Evolutionary conservation across 2,329 filamentous ascomycete genomes (phyloP).

Genomic region (Xylariaceae sp.): DNA sequence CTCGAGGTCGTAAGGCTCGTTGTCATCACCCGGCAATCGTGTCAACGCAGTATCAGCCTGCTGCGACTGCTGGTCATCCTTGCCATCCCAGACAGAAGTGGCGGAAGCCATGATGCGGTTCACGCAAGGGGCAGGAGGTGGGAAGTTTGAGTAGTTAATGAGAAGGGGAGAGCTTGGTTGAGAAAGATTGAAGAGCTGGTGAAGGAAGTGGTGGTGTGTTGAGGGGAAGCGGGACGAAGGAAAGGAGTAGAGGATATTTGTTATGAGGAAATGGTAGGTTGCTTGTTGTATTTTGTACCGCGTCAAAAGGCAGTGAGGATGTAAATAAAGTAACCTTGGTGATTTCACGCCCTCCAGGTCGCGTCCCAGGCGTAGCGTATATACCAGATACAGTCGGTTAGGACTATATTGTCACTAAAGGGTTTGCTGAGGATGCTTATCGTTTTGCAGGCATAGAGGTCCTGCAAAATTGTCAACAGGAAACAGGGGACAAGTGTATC

Average conservation of each 20-base stretch:
- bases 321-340: no score
- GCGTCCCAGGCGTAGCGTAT: no score
- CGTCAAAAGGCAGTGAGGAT: no score
- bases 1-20: background rate
- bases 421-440: no score
- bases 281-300: no score
- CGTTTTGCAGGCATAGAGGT: no score
- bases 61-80: background rate
- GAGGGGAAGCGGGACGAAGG: background rate
- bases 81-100: background rate
- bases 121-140: background rate
- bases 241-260: background rate
- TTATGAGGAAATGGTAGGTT: no score
- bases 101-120: background rate
- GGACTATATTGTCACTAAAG: no score
- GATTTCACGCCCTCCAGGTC: no score
- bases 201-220: background rate
- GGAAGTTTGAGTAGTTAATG: background rate
- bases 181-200: background rate
- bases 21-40: background rate
- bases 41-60: background rate
- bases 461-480: no score
- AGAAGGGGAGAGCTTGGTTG: background rate
- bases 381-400: no score
- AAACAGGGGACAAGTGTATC: no score